Percentiles rank a stretch among this genome's conserved stretches.
phyloP scores from a whole-genome alignment of 176 grass and related monocot species.

The Triticum urartu region DNA sequence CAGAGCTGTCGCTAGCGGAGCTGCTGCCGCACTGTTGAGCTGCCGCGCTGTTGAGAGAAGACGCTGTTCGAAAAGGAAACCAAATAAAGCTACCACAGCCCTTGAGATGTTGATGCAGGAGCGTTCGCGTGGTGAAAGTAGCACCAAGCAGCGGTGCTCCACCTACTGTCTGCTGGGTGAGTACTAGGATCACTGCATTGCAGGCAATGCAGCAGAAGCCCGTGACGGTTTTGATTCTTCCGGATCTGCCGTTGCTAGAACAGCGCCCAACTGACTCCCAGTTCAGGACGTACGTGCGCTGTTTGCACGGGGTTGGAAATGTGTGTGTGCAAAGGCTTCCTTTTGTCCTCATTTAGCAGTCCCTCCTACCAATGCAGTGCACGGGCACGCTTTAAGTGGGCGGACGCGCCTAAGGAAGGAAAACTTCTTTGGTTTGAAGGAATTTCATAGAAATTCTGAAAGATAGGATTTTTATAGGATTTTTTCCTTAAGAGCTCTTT shows the following conservation, averaged over 20 bases:
- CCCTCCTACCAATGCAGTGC: not conserved
- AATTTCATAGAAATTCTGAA: no score
- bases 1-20: not conserved
- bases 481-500: no score
- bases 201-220: no score
- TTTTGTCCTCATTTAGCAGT: not conserved
- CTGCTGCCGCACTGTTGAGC: no score
- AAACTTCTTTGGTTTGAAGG: no score
- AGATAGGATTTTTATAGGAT: no score
- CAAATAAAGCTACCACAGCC: no score
- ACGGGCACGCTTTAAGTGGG: not conserved
- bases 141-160: no score
- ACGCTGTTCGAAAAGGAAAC: no score
- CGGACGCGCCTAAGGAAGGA: not conserved
- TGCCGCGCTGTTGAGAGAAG: not conserved
- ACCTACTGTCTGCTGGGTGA: no score
- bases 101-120: not conserved
- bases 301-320: not conserved
- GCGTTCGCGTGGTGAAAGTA: not conserved
- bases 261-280: not conserved
- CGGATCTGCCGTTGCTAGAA: not conserved
- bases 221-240: no score
- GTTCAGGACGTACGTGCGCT: not conserved
- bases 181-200: no score
- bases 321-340: not conserved